A percentile compares a stretch with the other conserved stretches of the same genome.
phyloP scores from a whole-genome alignment of 805 yeast species.

The Cephaloascus fragrans region DNA sequence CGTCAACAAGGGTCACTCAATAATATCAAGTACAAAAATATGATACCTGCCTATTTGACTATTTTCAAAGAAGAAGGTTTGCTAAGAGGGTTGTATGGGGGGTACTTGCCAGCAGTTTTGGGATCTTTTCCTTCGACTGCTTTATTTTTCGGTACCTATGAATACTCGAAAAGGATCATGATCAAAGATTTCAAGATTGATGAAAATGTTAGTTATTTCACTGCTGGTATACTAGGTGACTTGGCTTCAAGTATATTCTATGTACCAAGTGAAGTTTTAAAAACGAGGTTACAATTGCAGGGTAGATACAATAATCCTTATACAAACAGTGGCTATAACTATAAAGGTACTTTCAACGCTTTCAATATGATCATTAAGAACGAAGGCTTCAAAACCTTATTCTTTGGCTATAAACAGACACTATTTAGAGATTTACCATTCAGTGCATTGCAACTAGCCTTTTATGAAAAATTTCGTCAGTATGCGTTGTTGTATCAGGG shows the following conservation, averaged over 20 bases:
- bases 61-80: slow-evolving; percentile 83
- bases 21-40: slow-evolving; percentile 56
- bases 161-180: slow-evolving; percentile 61
- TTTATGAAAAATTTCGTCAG: slow-evolving; percentile 75
- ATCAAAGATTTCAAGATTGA: slow-evolving; percentile 55
- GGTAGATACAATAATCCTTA: slow-evolving; percentile 75
- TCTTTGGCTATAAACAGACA: slow-evolving; percentile 92
- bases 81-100: slow-evolving; percentile 78
- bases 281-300: slow-evolving; percentile 88
- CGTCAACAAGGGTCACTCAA: slow-evolving; percentile 91
- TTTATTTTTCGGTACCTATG: slow-evolving; percentile 89
- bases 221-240: slow-evolving; percentile 92
- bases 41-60: slow-evolving; percentile 66
- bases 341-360: slow-evolving; percentile 67
- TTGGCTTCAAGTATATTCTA: slow-evolving; percentile 79
- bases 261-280: slow-evolving; percentile 92
- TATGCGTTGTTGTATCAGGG: slow-evolving; percentile 35
- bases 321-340: slow-evolving; percentile 81
- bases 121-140: slow-evolving; percentile 95
- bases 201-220: slow-evolving; percentile 71
- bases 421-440: slow-evolving; percentile 88
- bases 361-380: slow-evolving; percentile 44
- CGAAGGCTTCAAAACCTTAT: slow-evolving; percentile 73
- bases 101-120: slow-evolving; percentile 82
- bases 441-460: slow-evolving; percentile 92